Conservation (phyloP, 768 basidiomycete genomes). For the Fibroporia radiculosa region DNA sequence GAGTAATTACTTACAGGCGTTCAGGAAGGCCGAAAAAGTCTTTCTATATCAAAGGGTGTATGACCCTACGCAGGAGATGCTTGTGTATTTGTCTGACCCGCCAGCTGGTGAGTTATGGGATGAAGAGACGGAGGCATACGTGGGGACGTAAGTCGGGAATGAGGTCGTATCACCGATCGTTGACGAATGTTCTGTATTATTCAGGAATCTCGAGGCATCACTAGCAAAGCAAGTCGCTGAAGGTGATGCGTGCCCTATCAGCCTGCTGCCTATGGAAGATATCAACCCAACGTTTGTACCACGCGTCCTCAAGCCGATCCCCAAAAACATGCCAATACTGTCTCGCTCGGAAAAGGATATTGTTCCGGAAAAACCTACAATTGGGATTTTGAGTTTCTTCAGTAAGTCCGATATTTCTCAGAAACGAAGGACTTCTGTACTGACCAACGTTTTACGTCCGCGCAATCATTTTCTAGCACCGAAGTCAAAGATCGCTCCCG, state of each 20-base stretch:
- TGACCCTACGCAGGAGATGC: conserved; percentile 53
- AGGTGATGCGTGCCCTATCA: conserved; percentile 68
- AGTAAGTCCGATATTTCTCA: conserved; percentile 32
- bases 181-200: conserved; percentile 7
- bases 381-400: conserved; percentile 53
- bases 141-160: conserved; percentile 50
- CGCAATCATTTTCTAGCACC: conserved; percentile 2
- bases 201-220: conserved; percentile 54
- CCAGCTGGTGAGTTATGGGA: conserved; percentile 48
- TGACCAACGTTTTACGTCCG: conserved; percentile 7
- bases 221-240: conserved; percentile 60
- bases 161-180: background rate
- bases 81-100: conserved; percentile 64
- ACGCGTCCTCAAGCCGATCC: conserved; percentile 36
- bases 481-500: background rate
- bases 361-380: conserved; percentile 18
- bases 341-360: conserved; percentile 25
- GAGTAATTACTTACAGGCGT: conserved; percentile 62
- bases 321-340: conserved; percentile 14
- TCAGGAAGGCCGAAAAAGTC: conserved; percentile 80
- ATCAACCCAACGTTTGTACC: conserved; percentile 65
- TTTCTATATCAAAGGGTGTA: conserved; percentile 93
- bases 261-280: conserved; percentile 63
- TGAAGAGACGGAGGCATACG: conserved; percentile 57
- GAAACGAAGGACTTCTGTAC: background rate